phyloP scores from a whole-genome alignment of 768 basidiomycete species.

The Cystofilobasidium macerans region DNA sequence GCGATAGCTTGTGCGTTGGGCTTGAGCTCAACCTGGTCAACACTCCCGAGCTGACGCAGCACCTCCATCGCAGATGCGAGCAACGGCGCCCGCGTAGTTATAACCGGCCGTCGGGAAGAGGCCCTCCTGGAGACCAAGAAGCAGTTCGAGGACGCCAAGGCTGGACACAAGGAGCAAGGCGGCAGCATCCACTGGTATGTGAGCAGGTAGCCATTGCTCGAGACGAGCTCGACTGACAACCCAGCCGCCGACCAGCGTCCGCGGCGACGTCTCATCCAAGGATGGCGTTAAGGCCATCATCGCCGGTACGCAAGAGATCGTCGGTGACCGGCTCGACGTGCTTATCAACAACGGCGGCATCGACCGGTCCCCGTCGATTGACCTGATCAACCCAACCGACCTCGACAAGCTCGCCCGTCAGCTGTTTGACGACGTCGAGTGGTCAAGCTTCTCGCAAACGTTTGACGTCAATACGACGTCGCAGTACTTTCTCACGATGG shows the following conservation, averaged over 20 bases:
- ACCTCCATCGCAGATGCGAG: neutral
- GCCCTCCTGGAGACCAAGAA: neutral
- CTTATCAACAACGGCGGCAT: neutral
- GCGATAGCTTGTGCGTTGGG: neutral
- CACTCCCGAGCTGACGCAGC: neutral
- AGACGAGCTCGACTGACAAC: neutral
- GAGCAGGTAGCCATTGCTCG: too few species aligned
- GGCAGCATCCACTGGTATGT: neutral
- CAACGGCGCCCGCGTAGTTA: slow-evolving; percentile 1
- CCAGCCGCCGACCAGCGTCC: neutral
- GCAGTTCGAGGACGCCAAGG: neutral
- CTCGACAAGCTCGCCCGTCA: neutral
- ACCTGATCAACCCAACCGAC: neutral
- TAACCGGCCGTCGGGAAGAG: neutral
- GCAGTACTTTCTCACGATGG: neutral
- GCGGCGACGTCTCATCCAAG: slow-evolving; percentile 3
- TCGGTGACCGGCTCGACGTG: neutral
- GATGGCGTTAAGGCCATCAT: neutral
- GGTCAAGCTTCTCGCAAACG: neutral
- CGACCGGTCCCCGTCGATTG: neutral
- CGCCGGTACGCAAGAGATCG: neutral
- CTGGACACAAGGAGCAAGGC: neutral
- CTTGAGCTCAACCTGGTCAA: too few species aligned
- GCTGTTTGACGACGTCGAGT: neutral
- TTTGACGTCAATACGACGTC: neutral